Evolutionary conservation across 2,329 filamentous ascomycete species (phyloP).

Genomic region (Scedosporium dehoogii): DNA sequence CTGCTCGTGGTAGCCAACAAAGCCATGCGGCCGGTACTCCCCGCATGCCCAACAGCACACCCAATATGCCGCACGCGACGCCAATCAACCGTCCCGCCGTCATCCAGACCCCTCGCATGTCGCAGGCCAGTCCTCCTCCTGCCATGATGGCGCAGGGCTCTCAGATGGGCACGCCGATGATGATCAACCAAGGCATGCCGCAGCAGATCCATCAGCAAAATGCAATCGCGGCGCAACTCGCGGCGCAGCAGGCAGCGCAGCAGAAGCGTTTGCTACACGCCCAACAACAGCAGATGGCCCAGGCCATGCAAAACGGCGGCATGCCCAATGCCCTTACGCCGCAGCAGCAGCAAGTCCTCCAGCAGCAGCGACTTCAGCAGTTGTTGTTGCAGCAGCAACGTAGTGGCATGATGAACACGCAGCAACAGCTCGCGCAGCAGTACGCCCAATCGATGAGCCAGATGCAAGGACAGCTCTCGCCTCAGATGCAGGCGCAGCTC

Average conservation of each 20-base stretch:
- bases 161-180: conserved; percentile 42
- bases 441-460: conserved; percentile 33
- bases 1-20: conserved; percentile 54
- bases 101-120: conserved; percentile 50
- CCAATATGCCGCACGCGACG: conserved; percentile 49
- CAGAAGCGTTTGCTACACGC: conserved; percentile 25
- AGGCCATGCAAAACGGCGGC: conserved; percentile 27
- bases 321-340: conserved; percentile 23
- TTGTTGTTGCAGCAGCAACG: conserved; percentile 18
- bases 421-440: conserved; percentile 31
- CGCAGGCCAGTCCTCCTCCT: conserved; percentile 51
- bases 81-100: conserved; percentile 44
- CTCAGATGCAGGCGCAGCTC: conserved; percentile 27
- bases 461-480: conserved; percentile 27
- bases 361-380: conserved; percentile 12
- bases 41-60: conserved; percentile 50
- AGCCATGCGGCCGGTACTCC: conserved; percentile 56
- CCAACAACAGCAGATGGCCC: conserved; percentile 30
- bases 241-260: conserved; percentile 35
- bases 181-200: conserved; percentile 34
- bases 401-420: conserved; percentile 29
- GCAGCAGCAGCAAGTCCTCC: conserved; percentile 23
- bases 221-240: conserved; percentile 34
- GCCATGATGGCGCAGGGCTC: conserved; percentile 48
- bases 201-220: conserved; percentile 28